Evolutionary conservation across 2,329 filamentous ascomycete genomes (phyloP), one percentile per base, ranked within the genome.

Genomic region (Trichoderma aggressivum): DNA sequence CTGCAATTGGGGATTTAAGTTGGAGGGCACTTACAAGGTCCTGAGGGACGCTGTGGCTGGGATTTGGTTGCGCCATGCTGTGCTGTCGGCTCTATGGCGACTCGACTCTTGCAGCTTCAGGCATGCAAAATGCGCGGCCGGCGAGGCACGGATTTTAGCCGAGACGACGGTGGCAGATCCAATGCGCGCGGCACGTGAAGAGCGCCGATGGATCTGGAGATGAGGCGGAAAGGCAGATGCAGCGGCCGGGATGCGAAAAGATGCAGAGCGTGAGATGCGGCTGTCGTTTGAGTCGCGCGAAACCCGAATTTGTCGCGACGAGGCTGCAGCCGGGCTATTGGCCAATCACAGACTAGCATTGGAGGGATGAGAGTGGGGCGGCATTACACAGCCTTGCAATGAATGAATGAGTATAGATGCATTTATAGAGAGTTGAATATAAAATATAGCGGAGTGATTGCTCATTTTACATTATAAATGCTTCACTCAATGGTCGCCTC

Each of bases 1-100:
- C 59, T n/a, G 64, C 67, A 53, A 34, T n/a, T 53, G 58, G 43
- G 39, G 2, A 58, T 30, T 34, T 18, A n/a, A 34, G 21, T 6
- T 6, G 8, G 30, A 28, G 55, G 18, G 59, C 39, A 75, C 82
- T 70, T 77, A 84, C 82, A 71, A 84, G 78, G 74, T 84, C 82
- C 78, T 80, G 80, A 32, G 82, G 81, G 74, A 84, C 81, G 75
- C 79, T 81, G 75, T 80, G 78, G 74, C 82, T 83, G 60, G 82
- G 82, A 74, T 84, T 82, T 62, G 77, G 77, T 76, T 82, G 80
- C 76, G 81, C 80, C 81, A 83, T 83, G 72, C 50, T 80, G 53
- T 61, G 55, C 61, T 55, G 61, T 65, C 50, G 65, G 65, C 65
- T 39, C 55, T 36, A 28, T 61, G 58, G 55, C 36, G 69, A 69